Percentiles rank a stretch among this genome's conserved stretches.
Evolutionary conservation across 345 rosid genomes (phyloP).

Genomic region (Clarkia xantiana): DNA sequence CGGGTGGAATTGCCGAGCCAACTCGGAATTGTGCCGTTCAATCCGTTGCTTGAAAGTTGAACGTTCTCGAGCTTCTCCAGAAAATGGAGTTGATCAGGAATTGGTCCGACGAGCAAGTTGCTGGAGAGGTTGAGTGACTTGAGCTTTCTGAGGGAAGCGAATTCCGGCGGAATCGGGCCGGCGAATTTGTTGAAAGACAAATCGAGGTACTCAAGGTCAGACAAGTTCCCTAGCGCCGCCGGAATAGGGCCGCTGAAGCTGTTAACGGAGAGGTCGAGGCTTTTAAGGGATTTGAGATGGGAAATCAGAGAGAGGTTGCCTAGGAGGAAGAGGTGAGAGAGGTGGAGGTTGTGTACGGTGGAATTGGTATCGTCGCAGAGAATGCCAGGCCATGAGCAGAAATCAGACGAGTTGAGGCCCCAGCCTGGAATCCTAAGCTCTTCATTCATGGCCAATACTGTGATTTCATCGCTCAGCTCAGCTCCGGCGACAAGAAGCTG

Average conservation of each 20-base stretch:
- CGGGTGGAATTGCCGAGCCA: constrained; percentile 60
- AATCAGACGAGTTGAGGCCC: constrained; percentile 50
- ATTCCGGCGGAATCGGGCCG: constrained; percentile 51
- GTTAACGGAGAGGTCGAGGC: constrained; percentile 51
- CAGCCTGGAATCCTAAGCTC: constrained; percentile 78
- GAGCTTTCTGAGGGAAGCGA: constrained; percentile 45
- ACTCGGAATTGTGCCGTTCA: constrained; percentile 56
- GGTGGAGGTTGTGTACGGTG: constrained; percentile 55
- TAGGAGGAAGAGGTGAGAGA: constrained; percentile 63
- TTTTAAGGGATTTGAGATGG: constrained; percentile 49
- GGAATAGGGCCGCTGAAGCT: constrained; percentile 63
- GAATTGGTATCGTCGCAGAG: constrained; percentile 50
- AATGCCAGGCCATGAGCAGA: constrained; percentile 72
- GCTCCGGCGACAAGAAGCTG: constrained; percentile 17
- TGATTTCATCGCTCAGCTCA: constrained; percentile 38
- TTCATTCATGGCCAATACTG: constrained; percentile 44
- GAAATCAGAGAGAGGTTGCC: constrained; percentile 65
- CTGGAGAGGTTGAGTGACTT: constrained; percentile 42
- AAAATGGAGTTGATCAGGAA: constrained; percentile 42
- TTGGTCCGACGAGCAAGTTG: constrained; percentile 56
- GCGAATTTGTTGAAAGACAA: constrained; percentile 54
- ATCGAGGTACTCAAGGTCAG: constrained; percentile 66
- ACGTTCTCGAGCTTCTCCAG: constrained; percentile 52
- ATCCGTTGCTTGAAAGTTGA: constrained; percentile 52
- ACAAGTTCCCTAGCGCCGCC: constrained; percentile 41